Conservation (phyloP, 768 basidiomycete genomes). For the Amyloporia xantha region DNA sequence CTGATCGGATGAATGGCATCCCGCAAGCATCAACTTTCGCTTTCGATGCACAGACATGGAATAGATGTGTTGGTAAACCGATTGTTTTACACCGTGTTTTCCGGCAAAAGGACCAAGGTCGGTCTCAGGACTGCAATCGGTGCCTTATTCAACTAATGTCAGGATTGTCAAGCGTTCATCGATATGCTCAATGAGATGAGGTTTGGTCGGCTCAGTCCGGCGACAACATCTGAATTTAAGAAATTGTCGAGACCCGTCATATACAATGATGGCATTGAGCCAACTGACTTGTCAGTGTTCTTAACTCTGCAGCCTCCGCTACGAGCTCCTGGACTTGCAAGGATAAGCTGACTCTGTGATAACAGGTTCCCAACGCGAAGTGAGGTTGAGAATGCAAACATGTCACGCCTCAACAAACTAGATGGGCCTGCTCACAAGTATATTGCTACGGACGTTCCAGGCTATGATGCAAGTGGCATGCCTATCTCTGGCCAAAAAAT, state of each 20-base stretch:
- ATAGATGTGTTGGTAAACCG: slow-evolving; percentile 49
- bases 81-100: slow-evolving; percentile 68
- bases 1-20: slow-evolving; percentile 37
- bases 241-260: slow-evolving; percentile 46
- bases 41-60: slow-evolving; percentile 79
- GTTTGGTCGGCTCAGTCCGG: slow-evolving; percentile 51
- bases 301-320: background rate
- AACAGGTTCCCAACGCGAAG: slow-evolving; percentile 58
- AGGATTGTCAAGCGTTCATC: slow-evolving; percentile 42
- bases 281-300: slow-evolving; percentile 71
- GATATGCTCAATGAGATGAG: slow-evolving; percentile 88
- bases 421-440: slow-evolving; percentile 34
- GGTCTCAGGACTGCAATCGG: too few relatives aligned
- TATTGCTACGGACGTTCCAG: slow-evolving; percentile 38
- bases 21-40: slow-evolving; percentile 54
- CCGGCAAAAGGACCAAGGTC: slow-evolving; percentile 79
- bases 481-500: slow-evolving; percentile 31
- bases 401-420: slow-evolving; percentile 39
- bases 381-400: slow-evolving; percentile 72
- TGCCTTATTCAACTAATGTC: background rate
- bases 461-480: slow-evolving; percentile 37
- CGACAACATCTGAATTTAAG: slow-evolving; percentile 44
- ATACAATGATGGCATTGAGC: slow-evolving; percentile 70
- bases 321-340: background rate
- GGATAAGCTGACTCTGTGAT: background rate